Evolutionary conservation across 805 yeast genomes (phyloP).

Genomic region (Jamesozyma piceae): DNA sequence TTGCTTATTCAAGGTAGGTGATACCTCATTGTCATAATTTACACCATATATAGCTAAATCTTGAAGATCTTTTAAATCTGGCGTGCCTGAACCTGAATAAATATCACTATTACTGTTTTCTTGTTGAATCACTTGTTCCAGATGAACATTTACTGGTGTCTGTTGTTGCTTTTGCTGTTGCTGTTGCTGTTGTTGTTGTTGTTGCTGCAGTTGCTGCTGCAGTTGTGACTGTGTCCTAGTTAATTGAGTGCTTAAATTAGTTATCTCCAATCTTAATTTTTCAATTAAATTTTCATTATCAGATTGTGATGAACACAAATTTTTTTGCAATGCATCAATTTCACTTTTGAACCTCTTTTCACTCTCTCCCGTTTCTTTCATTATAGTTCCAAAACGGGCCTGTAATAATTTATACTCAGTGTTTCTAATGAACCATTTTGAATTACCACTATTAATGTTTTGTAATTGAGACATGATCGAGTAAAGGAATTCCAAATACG

Average conservation of each 20-base stretch:
- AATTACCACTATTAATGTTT: conserved; percentile 37
- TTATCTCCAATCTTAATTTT: conserved; percentile 1
- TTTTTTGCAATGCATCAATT: conserved; percentile 2
- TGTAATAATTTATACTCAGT: conserved; percentile 2
- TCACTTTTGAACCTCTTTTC: neutral
- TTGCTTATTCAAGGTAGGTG: neutral
- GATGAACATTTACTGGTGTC: neutral
- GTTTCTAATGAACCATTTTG: conserved; percentile 26
- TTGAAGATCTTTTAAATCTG: conserved; percentile 26
- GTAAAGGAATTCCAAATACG: conserved; percentile 80
- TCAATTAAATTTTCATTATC: neutral
- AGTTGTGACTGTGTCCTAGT: conserved; percentile 1
- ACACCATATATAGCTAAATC: conserved; percentile 27
- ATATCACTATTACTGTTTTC: neutral
- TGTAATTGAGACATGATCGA: conserved; percentile 62
- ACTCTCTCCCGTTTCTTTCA: conserved; percentile 1
- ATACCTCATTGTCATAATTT: conserved; percentile 21
- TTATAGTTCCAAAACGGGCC: conserved; percentile 3
- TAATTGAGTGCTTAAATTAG: conserved; percentile 1
- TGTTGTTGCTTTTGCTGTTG: neutral
- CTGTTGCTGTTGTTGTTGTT: neutral
- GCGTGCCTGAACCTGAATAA: conserved; percentile 17
- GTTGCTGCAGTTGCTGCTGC: neutral
- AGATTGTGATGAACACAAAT: neutral
- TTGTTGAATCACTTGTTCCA: neutral